Evolutionary conservation across 495 filamentous ascomycete genomes (phyloP).

Genomic region (Trichoderma asperelloides): DNA sequence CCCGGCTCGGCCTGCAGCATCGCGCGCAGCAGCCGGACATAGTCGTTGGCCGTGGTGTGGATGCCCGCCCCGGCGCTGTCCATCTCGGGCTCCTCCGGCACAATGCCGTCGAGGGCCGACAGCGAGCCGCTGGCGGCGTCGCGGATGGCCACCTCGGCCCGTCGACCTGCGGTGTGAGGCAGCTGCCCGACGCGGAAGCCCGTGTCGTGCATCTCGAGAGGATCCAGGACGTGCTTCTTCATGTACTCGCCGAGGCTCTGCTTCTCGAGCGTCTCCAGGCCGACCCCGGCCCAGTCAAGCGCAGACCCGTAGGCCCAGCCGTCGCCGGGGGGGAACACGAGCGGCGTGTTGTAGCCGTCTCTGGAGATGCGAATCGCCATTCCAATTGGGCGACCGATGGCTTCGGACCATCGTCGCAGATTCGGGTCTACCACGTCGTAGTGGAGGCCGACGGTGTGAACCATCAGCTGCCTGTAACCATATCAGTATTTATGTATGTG

Average conservation of each 20-base stretch:
- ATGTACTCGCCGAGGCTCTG: slow-evolving; percentile 19
- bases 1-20: slow-evolving; percentile 23
- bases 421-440: slow-evolving; percentile 20
- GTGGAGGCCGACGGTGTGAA: slow-evolving; percentile 22
- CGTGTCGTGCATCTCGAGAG: slow-evolving; percentile 17
- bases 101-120: not conserved
- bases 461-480: slow-evolving; percentile 20
- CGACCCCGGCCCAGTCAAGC: slow-evolving; percentile 25
- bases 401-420: slow-evolving; percentile 18
- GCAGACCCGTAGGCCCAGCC: slow-evolving; percentile 25
- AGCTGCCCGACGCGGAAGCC: slow-evolving; percentile 13
- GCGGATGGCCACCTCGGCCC: slow-evolving; percentile 5
- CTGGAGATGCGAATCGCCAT: slow-evolving; percentile 12
- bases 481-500: no score
- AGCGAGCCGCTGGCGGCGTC: slow-evolving; percentile 13
- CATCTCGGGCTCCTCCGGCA: slow-evolving; percentile 13
- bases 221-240: slow-evolving; percentile 15
- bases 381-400: slow-evolving; percentile 15
- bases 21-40: slow-evolving; percentile 40
- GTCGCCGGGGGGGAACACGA: slow-evolving; percentile 21
- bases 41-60: slow-evolving; percentile 37
- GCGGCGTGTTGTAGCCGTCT: slow-evolving; percentile 23
- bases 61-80: slow-evolving; percentile 45
- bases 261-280: slow-evolving; percentile 19
- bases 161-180: slow-evolving; percentile 9